Percentiles rank a stretch among this genome's conserved stretches.
Conservation (phyloP, 768 basidiomycete genomes). For the Gelatoporia subvermispora region DNA sequence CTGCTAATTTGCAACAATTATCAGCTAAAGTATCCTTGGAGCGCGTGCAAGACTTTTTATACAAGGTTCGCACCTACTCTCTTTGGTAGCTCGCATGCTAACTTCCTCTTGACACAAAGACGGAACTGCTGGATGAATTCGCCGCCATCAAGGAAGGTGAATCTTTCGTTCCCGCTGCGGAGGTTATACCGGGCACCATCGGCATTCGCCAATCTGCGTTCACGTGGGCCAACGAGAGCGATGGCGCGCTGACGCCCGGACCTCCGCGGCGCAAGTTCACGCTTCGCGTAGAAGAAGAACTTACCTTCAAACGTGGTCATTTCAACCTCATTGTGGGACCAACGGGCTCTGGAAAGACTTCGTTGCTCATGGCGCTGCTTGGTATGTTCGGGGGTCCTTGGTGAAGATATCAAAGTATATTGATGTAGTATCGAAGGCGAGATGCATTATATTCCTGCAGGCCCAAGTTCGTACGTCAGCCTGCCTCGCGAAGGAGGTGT, state of each 20-base stretch:
- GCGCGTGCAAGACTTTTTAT: conserved; percentile 47
- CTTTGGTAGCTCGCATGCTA: background rate
- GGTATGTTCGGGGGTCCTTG: conserved; percentile 19
- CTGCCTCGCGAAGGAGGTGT: conserved; percentile 41
- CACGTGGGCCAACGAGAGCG: conserved; percentile 44
- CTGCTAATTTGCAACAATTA: background rate
- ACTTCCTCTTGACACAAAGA: conserved; percentile 23
- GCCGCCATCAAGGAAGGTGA: conserved; percentile 11
- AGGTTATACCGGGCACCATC: conserved; percentile 28
- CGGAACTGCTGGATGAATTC: conserved; percentile 46
- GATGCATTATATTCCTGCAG: conserved; percentile 48
- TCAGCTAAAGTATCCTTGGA: conserved; percentile 63
- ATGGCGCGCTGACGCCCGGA: conserved; percentile 41
- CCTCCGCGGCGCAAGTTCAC: too few relatives aligned
- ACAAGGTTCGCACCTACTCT: conserved; percentile 19
- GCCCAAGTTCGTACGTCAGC: conserved; percentile 33
- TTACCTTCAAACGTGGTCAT: too few relatives aligned
- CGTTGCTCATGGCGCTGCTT: conserved; percentile 59
- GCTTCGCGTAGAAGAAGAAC: too few relatives aligned
- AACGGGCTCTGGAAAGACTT: conserved; percentile 73
- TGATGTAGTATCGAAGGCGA: conserved; percentile 11
- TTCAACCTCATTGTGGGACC: too few relatives aligned
- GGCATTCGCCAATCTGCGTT: conserved; percentile 56
- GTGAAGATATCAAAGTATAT: background rate
- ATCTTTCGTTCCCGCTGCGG: background rate